Evolutionary conservation across 2,329 filamentous ascomycete species (phyloP), one percentile per base, ranked within the genome.

Genomic region (Parascedosporium putredinis): DNA sequence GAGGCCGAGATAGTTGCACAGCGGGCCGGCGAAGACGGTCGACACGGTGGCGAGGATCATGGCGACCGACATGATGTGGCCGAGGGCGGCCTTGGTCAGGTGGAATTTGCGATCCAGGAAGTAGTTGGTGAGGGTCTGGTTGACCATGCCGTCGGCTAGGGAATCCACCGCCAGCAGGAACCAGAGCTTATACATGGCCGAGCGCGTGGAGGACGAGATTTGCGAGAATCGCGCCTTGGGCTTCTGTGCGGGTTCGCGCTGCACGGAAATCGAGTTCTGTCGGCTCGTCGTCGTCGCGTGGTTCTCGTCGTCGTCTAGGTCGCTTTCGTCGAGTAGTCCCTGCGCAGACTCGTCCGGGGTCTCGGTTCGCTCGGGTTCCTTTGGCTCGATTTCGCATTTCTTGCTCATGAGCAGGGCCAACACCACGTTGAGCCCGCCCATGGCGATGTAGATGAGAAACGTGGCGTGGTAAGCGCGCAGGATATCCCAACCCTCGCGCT

Each of bases 71-170:
- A 74, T 68, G 40, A 84, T 72, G 55, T 81, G 76, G 38, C 81
- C 81, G 0, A 84, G 71, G 0, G 70, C 71, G 2, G 79, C 72
- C 59, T 84, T 79, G 25, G 67, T 56, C 0, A 76, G 63, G 48
- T 74, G 64, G 56, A 81, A 81, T 51, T 77, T 80, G 43, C 63
- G 58, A 54, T 79, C 74, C 49, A 81, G 65, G 61, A 74, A 81
- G 58, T 81, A 81, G 9, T 72, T 76, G 0, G 77, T 81, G 25
- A 80, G 56, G 1, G 75, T 70, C 55, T 76, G 74, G 3, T 68
- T 70, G n/a, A 75, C 72, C 77, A 84, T 84, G 22, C 81, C 80
- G 55, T 84, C 80, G 12, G 81, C 78, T 8, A 84, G 67, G 2
- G 78, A 80, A 62, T 85, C 82, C 22, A 84, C 67, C 20, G 75